Percentiles rank a stretch among this genome's conserved stretches.
Evolutionary conservation across 169 alveolate species (phyloP).

Genomic region (Babesia caballi): DNA sequence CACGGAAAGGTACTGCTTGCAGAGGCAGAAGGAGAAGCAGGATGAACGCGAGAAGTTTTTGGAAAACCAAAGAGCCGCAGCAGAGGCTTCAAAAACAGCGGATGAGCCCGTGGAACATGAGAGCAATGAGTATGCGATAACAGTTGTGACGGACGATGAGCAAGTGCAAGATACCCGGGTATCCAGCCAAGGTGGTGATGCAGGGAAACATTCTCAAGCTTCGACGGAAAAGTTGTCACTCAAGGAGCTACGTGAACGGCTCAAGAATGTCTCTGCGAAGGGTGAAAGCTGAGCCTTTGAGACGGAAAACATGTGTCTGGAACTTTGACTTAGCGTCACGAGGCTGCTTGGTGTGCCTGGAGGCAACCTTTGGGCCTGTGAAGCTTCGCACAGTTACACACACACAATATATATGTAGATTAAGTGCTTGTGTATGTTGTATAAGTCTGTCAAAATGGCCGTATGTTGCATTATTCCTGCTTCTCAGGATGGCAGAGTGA

Average conservation of each 20-base stretch:
- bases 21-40: conserved; percentile 43
- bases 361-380: no score
- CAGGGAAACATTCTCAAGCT: not conserved
- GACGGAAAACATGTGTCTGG: no score
- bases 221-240: conserved; percentile 37
- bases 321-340: no score
- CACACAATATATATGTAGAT: no score
- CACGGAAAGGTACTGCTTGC: conserved; percentile 72
- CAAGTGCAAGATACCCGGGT: not conserved
- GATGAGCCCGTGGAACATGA: conserved; percentile 20
- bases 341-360: no score
- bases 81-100: not conserved
- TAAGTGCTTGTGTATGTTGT: no score
- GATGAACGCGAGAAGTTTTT: conserved; percentile 2
- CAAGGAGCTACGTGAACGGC: conserved; percentile 53
- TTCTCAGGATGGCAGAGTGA: no score
- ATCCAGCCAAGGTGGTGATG: not conserved
- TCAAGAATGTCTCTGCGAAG: conserved; percentile 13
- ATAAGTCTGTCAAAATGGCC: no score
- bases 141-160: conserved; percentile 15
- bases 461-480: no score
- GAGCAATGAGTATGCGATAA: conserved; percentile 45
- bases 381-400: no score
- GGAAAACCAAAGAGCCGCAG: conserved; percentile 2
- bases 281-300: no score